phyloP scores from a whole-genome alignment of 169 alveolate species.

The Cystoisospora suis region DNA sequence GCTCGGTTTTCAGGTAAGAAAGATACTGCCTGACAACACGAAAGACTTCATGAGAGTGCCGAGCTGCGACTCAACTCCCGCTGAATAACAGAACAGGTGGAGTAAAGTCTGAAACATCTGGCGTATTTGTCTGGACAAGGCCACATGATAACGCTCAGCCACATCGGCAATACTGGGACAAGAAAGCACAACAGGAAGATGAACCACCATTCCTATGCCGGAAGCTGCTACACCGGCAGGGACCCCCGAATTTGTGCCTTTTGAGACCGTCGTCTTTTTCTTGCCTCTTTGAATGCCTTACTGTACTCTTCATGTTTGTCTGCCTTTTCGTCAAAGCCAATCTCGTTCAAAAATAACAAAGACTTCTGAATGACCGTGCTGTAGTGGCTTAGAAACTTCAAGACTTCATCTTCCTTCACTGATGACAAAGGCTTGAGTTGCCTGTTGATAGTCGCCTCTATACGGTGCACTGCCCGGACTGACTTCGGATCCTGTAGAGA shows the following conservation, averaged over 20 bases:
- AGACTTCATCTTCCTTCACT: background rate
- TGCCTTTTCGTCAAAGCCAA: slow-evolving; percentile 25
- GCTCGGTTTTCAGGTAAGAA: too few species aligned
- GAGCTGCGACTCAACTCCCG: too few species aligned
- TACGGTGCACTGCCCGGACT: slow-evolving; percentile 27
- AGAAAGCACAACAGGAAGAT: too few species aligned
- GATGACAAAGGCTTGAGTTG: slow-evolving; percentile 2
- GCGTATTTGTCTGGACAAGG: too few species aligned
- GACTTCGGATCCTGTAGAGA: slow-evolving; percentile 7
- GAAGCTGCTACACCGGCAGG: background rate
- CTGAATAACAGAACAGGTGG: too few species aligned
- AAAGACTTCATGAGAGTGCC: too few species aligned
- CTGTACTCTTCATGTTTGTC: slow-evolving; percentile 23
- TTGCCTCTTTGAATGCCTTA: slow-evolving; percentile 20
- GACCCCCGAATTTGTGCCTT: background rate
- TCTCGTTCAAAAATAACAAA: background rate
- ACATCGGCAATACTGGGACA: too few species aligned
- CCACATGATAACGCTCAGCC: too few species aligned
- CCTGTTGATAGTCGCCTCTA: slow-evolving; percentile 23
- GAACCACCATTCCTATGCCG: too few species aligned
- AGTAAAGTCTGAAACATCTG: too few species aligned
- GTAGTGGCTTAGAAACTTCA: background rate
- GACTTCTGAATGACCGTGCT: slow-evolving; percentile 30
- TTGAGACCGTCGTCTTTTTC: slow-evolving; percentile 6
- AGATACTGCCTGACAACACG: too few species aligned